Conservation (phyloP, 2,329 filamentous ascomycete genomes). For the Cytospora piceicola region DNA sequence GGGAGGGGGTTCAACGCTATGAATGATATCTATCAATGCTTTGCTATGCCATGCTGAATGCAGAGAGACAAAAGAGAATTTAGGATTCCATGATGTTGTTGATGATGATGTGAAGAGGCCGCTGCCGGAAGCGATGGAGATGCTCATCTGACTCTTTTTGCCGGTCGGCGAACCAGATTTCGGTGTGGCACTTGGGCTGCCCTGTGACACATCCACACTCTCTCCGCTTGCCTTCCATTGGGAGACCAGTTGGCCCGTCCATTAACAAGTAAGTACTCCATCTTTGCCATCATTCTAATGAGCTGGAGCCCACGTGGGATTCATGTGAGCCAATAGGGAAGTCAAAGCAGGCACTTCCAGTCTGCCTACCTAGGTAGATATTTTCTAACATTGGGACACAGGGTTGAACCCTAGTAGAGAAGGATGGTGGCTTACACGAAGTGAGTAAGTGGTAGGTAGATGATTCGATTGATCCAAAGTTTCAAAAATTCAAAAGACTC, state of each 20-base stretch:
- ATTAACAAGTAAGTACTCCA: neutral
- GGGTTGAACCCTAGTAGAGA: neutral
- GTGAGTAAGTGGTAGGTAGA: too few relatives aligned
- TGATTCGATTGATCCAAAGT: too few relatives aligned
- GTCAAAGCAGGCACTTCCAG: too few relatives aligned
- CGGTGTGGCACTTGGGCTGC: neutral
- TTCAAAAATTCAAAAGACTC: too few relatives aligned
- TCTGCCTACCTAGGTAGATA: neutral
- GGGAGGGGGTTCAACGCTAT: neutral
- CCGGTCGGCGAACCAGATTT: neutral
- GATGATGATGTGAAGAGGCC: neutral
- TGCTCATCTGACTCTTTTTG: neutral
- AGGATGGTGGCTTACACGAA: neutral
- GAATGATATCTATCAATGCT: neutral
- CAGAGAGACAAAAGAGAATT: neutral
- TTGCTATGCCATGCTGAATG: neutral
- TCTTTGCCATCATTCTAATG: neutral
- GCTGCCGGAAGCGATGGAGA: neutral
- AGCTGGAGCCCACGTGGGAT: too few relatives aligned
- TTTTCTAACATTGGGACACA: neutral
- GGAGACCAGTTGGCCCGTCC: neutral
- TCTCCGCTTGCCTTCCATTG: neutral
- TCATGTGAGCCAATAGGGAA: too few relatives aligned
- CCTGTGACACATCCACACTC: neutral
- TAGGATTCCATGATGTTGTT: neutral